Evolutionary conservation across 345 rosid species (phyloP).

Genomic region (Melaleuca alternifolia): DNA sequence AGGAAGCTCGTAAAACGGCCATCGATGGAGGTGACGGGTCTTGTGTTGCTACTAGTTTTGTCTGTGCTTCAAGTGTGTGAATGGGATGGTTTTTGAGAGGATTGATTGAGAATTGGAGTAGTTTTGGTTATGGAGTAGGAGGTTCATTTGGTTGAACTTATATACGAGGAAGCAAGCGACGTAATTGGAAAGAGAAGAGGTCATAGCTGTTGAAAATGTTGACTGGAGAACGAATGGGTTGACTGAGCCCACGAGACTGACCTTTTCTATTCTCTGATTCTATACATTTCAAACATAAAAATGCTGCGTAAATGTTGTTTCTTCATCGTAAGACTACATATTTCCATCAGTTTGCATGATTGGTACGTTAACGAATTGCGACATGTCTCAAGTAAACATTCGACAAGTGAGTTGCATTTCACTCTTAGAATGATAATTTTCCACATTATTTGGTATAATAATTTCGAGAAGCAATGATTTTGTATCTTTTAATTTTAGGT

Average conservation of each 20-base stretch:
- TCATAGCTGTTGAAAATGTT: background rate
- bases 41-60: background rate
- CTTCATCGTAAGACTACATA: background rate
- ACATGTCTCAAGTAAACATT: background rate
- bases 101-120: background rate
- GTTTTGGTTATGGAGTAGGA: background rate
- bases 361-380: background rate
- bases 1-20: background rate
- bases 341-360: background rate
- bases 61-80: background rate
- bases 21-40: background rate
- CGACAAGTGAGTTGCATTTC: background rate
- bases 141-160: background rate
- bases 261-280: background rate
- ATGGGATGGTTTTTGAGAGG: background rate
- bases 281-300: background rate
- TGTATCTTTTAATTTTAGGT: background rate
- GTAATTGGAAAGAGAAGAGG: background rate
- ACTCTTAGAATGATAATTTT: too few species aligned
- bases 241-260: background rate
- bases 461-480: too few species aligned
- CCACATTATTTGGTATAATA: too few species aligned
- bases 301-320: background rate
- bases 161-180: background rate
- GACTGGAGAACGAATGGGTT: background rate